Conservation (phyloP, 805 yeast genomes). For the Barnettozyma sp. region DNA sequence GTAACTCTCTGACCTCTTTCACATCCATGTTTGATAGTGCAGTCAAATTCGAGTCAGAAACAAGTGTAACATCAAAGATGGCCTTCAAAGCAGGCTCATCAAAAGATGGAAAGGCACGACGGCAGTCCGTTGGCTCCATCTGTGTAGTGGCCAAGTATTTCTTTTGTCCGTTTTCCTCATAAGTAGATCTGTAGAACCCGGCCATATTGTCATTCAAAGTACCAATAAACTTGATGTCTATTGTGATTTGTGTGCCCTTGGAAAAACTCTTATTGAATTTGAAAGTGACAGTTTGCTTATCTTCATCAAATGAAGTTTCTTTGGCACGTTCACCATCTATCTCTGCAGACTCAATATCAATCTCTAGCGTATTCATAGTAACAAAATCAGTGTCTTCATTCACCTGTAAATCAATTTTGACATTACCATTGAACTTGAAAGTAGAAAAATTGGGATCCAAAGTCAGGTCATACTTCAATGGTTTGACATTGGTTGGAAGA, state of each 20-base stretch:
- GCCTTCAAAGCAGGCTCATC: conserved; percentile 83
- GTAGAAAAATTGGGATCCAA: conserved; percentile 54
- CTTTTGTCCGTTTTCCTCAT: conserved; percentile 53
- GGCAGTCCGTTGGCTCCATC: conserved; percentile 82
- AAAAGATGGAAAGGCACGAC: conserved; percentile 81
- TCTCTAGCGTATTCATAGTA: conserved; percentile 56
- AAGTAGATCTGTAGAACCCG: conserved; percentile 70
- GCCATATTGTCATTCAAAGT: conserved; percentile 72
- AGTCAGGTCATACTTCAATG: conserved; percentile 65
- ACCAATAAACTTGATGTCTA: conserved; percentile 52
- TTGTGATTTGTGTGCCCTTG: conserved; percentile 34
- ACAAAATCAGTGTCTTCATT: conserved; percentile 40
- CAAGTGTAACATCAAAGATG: conserved; percentile 55
- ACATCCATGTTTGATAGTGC: conserved; percentile 69
- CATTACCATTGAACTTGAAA: conserved; percentile 53
- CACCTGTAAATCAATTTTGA: conserved; percentile 47
- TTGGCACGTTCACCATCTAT: conserved; percentile 31
- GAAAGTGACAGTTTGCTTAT: conserved; percentile 59
- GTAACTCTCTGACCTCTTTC: conserved; percentile 38
- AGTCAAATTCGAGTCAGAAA: conserved; percentile 48
- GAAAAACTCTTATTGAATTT: conserved; percentile 40
- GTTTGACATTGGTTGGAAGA: conserved; percentile 61
- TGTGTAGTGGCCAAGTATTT: conserved; percentile 78
- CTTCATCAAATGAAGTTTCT: conserved; percentile 37
- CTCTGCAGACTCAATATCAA: conserved; percentile 48